Percentiles rank a stretch among this genome's conserved stretches.
Evolutionary conservation across 768 basidiomycete species (phyloP).

Genomic region (Lentinula detonsa): DNA sequence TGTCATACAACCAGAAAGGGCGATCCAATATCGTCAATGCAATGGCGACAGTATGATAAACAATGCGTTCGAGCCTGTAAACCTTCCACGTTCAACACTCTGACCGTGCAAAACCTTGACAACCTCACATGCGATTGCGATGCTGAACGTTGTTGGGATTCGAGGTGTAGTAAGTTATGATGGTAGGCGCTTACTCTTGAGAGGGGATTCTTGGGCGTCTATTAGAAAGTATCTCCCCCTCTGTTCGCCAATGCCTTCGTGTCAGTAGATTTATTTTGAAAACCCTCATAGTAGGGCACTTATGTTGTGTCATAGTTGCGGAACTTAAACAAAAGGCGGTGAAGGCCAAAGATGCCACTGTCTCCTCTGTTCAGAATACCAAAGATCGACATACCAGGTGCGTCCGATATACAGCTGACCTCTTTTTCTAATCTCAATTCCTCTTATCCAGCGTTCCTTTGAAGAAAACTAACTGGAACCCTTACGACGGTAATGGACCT

Average conservation of each 20-base stretch:
- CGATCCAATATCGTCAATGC: no score
- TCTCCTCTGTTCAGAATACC: conserved; percentile 46
- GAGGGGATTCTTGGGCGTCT: no score
- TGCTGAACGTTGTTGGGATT: no score
- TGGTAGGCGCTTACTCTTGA: no score
- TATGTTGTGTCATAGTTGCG: conserved; percentile 25
- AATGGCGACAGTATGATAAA: no score
- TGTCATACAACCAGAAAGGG: no score
- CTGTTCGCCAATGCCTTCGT: not conserved
- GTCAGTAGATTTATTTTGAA: not conserved
- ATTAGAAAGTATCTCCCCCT: no score
- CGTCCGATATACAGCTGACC: conserved; percentile 2
- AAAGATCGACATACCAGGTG: conserved; percentile 52
- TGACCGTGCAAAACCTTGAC: no score
- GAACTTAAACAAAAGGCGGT: conserved; percentile 62
- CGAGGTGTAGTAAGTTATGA: no score
- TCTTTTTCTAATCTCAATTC: not conserved
- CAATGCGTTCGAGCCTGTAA: no score
- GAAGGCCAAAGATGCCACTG: conserved; percentile 52
- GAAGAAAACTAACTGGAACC: conserved; percentile 62
- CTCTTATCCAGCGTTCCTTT: conserved; percentile 38
- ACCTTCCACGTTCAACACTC: no score
- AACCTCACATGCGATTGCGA: no score
- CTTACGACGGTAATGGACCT: conserved; percentile 41
- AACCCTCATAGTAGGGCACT: not conserved